These are phyloP conservation scores for Cladosporium sp. DNA, from an alignment of 2,329 filamentous ascomycete species.

Conservation along the genomic window DNA sequence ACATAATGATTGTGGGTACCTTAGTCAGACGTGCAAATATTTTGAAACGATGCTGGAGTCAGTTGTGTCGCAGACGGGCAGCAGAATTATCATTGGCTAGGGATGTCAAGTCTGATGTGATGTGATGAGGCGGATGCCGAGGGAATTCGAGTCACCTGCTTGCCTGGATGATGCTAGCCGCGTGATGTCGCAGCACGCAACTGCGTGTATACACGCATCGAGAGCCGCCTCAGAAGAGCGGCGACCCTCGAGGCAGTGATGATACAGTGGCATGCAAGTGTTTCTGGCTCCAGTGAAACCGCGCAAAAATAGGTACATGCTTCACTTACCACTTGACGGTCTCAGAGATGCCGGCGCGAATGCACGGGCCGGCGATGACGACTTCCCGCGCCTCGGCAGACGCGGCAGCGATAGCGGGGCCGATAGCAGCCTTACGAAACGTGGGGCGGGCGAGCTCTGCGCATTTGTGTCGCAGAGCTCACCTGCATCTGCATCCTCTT, in stretches of 20 bases:
- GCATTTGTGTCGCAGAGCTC: neutral
- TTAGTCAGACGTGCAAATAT: neutral
- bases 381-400: neutral
- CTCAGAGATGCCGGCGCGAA: too few species aligned
- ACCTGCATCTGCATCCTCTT: neutral
- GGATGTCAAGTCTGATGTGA: neutral
- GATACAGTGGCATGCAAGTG: too few species aligned
- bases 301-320: too few species aligned
- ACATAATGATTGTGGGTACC: slow-evolving; percentile 35
- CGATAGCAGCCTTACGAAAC: neutral
- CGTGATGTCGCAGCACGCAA: neutral
- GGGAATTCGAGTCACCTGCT: slow-evolving; percentile 6
- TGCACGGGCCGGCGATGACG: neutral
- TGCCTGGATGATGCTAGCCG: neutral
- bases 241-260: too few species aligned
- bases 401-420: neutral
- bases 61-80: neutral
- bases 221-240: neutral
- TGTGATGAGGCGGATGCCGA: neutral
- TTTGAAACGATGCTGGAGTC: neutral
- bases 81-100: neutral
- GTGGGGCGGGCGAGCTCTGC: neutral
- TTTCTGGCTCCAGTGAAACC: too few species aligned
- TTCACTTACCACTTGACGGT: too few species aligned
- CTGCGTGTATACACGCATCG: neutral